A percentile compares a stretch with the other conserved stretches of the same genome.
phyloP scores from a whole-genome alignment of 768 basidiomycete genomes.

The Boletus coccyginus region DNA sequence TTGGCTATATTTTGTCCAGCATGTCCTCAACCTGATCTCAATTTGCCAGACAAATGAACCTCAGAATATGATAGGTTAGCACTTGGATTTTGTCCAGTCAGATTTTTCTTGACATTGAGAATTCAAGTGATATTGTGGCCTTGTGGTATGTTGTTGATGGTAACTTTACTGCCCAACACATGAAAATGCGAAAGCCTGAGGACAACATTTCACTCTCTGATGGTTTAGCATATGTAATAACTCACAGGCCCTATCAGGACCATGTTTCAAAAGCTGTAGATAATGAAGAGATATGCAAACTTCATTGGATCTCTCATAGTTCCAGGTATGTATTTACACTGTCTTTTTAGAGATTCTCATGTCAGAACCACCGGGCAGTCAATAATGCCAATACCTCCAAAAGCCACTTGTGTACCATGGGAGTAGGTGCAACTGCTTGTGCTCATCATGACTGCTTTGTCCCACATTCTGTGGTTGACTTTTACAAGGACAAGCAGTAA shows the following conservation, averaged over 20 bases:
- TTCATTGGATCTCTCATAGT: too few species aligned
- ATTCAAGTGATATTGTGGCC: background rate
- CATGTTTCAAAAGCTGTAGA: background rate
- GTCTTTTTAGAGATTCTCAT: background rate
- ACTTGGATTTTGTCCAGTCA: too few species aligned
- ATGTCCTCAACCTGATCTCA: background rate
- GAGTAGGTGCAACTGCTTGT: background rate
- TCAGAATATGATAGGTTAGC: background rate
- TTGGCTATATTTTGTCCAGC: background rate
- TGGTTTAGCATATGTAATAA: background rate
- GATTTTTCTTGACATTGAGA: too few species aligned
- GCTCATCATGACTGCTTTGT: slow-evolving; percentile 13
- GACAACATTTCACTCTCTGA: background rate
- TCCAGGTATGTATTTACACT: too few species aligned
- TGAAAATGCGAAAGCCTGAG: background rate
- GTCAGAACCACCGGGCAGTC: background rate
- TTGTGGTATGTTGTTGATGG: background rate
- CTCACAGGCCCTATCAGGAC: background rate
- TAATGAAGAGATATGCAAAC: background rate
- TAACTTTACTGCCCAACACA: background rate
- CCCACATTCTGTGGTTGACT: slow-evolving; percentile 30
- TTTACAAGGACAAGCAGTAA: slow-evolving; percentile 28
- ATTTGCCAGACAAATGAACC: background rate
- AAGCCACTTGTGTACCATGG: background rate
- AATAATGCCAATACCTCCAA: background rate